Conservation (phyloP, 176 grass and related monocot genomes). For the Cymbopogon citratus region DNA sequence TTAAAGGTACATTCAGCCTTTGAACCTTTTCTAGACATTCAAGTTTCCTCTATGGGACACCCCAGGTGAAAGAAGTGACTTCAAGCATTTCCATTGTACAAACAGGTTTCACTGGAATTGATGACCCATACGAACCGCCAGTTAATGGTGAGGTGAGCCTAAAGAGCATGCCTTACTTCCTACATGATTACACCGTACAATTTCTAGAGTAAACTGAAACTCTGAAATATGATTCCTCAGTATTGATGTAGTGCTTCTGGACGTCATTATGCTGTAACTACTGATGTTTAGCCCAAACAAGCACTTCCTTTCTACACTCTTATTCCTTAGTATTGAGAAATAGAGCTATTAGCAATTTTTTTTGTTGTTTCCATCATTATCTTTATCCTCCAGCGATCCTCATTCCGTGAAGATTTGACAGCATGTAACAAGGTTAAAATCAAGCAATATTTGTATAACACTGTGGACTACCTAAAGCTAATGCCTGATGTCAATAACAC, state of each 20-base stretch:
- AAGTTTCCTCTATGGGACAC: neutral
- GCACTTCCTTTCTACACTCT: neutral
- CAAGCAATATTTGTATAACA: too few relatives aligned
- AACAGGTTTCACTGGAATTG: conserved; percentile 90
- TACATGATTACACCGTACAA: neutral
- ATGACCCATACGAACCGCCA: conserved; percentile 92
- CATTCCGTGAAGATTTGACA: neutral
- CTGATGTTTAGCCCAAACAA: neutral
- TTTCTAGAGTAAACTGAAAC: neutral
- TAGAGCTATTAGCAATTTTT: too few relatives aligned
- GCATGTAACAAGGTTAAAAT: neutral
- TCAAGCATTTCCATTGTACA: conserved; percentile 20
- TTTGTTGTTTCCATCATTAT: too few relatives aligned
- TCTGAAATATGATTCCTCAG: neutral
- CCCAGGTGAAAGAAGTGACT: neutral
- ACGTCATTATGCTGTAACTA: neutral
- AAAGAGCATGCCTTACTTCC: neutral
- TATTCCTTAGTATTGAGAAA: too few relatives aligned
- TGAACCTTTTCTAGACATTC: neutral
- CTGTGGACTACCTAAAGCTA: neutral
- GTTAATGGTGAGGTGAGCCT: conserved; percentile 73
- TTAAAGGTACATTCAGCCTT: conserved; percentile 58
- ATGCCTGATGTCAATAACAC: neutral
- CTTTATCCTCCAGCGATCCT: neutral
- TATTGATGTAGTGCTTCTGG: neutral